Conservation (phyloP, 371 early-diverging fungal species). For the Dinochytrium kinnereticum region DNA sequence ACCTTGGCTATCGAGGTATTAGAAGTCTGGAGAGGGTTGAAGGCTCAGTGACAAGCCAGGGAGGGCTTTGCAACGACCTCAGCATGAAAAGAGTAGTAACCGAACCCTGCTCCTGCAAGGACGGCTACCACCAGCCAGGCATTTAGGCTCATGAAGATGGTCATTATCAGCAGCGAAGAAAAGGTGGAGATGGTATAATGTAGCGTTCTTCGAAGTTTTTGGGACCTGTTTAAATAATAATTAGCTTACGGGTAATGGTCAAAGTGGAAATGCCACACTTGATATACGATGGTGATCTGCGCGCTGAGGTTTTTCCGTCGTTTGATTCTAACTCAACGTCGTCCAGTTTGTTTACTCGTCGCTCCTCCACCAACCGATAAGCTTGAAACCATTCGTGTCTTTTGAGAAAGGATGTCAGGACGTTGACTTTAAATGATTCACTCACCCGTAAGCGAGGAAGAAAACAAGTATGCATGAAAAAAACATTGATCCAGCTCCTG, state of each 20-base stretch:
- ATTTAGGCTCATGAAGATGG: slow-evolving; percentile 38
- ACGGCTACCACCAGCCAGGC: slow-evolving; percentile 31
- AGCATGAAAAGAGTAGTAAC: slow-evolving; percentile 31
- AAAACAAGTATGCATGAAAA: slow-evolving; percentile 23
- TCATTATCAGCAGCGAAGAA: slow-evolving; percentile 29
- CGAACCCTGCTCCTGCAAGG: slow-evolving; percentile 28
- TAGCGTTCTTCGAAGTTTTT: not conserved
- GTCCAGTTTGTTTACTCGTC: not conserved
- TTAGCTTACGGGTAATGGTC: not conserved
- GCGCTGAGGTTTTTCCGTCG: not conserved
- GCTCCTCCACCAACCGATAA: slow-evolving; percentile 14
- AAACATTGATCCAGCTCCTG: slow-evolving; percentile 16
- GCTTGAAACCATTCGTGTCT: slow-evolving; percentile 32
- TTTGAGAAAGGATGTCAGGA: too few species aligned
- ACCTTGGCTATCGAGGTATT: not conserved
- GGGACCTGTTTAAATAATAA: not conserved
- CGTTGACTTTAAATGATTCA: too few species aligned
- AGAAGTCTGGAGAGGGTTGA: not conserved
- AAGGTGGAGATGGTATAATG: slow-evolving; percentile 17
- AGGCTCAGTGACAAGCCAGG: not conserved
- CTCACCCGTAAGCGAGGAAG: slow-evolving; percentile 15
- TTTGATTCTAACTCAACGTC: not conserved
- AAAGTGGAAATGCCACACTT: too few species aligned
- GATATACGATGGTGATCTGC: too few species aligned
- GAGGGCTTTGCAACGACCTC: not conserved